Base-by-base conservation (phyloP, 306 rosid species). In the Lathyrus oleraceus region DNA sequence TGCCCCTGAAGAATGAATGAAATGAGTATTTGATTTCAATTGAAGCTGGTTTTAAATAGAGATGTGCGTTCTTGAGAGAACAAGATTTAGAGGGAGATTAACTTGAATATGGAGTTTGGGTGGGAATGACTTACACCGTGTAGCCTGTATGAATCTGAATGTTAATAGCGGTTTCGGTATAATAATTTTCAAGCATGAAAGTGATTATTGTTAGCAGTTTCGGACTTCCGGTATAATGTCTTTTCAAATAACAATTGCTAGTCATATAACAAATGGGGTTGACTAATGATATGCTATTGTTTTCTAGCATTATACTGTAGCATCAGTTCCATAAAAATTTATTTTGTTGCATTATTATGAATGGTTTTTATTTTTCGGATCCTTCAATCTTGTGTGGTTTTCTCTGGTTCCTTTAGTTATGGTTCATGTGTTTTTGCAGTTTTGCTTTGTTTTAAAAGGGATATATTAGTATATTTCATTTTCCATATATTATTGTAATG, bases 401-500 rank as follows among this genome's bases (percentile, higher is more conserved):
- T 35, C 62, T 35, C 45, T 45, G 25, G 13, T 30, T 53, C 28
- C 47, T 49, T 70, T 21, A 51, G 11, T 54, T 14, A 15, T 66
- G 71, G 16, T 70, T 62, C 28, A 20, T 35, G 27, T 7, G 5
- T 32, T 21, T 27, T 19, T 19, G 62, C 20, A 48, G 14, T 76
- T 20, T 69, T n/a, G 28, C 47, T 9, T 30, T 39, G 42, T 40
- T 48, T 32, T 28, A 30, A 21, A 69, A 43, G 5, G 61, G 36
- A 51, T 61, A 61, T 56, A 10, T 52, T 56, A 25, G 23, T 53
- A 60, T 65, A 69, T 17, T 54, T 74, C 60, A 27, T 78, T 67
- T 30, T 74, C 47, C 64, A 35, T 20, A 25, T 20, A 11, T 35
- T 65, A 38, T 51, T 11, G 36, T 35, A 38, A 32, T 71, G 65